Evolutionary conservation across 306 rosid species (phyloP).

Genomic region (Pyrus betulifolia): DNA sequence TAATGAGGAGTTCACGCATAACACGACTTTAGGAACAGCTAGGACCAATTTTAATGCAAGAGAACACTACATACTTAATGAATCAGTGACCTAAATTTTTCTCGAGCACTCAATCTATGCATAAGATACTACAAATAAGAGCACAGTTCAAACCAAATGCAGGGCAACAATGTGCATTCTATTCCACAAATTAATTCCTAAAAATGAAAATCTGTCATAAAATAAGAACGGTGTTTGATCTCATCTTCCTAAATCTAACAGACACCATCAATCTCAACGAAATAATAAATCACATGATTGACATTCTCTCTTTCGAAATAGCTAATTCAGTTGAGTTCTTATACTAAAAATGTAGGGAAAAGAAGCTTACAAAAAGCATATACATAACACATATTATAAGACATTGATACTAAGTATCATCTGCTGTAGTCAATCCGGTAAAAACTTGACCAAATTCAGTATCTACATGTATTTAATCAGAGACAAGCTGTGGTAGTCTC

Average conservation of each 20-base stretch:
- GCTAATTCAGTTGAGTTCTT: background rate
- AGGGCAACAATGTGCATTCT: no score
- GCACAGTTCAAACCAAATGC: no score
- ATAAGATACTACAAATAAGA: no score
- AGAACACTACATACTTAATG: no score
- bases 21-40: no score
- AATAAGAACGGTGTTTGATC: background rate
- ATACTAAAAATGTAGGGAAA: background rate
- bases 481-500: background rate
- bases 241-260: background rate
- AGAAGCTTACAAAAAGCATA: background rate
- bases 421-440: background rate
- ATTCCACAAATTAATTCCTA: background rate
- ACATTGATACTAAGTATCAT: background rate
- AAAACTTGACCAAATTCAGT: background rate
- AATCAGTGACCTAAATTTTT: no score
- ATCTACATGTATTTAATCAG: background rate
- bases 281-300: background rate
- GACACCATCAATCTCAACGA: background rate
- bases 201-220: no score
- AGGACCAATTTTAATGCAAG: no score
- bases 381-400: background rate
- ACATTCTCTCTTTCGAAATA: background rate
- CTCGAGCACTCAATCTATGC: no score
- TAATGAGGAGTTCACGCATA: no score